phyloP scores from a whole-genome alignment of 371 early-diverging fungal genomes.

The Quaeritorhiza haematococci region DNA sequence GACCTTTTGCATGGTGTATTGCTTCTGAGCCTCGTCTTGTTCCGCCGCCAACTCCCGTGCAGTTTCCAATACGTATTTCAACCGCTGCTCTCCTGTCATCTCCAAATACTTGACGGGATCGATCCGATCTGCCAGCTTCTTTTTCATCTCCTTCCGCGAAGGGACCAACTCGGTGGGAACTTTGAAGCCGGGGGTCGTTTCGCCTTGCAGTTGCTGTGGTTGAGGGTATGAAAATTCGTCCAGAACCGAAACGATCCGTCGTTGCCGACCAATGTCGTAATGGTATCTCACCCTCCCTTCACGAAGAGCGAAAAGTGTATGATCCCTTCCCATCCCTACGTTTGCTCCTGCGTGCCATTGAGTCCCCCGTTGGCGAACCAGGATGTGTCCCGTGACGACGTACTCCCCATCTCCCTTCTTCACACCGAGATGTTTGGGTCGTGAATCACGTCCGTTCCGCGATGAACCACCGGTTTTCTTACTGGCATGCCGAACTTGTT shows the following conservation, averaged over 20 bases:
- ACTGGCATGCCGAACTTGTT: slow-evolving; percentile 83
- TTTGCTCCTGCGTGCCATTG: slow-evolving; percentile 82
- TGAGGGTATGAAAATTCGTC: slow-evolving; percentile 16
- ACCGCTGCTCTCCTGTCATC: slow-evolving; percentile 21
- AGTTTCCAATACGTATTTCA: slow-evolving; percentile 29
- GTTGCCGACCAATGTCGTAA: slow-evolving; percentile 62
- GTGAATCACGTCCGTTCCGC: slow-evolving; percentile 88
- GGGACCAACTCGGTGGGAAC: background rate
- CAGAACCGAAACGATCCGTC: slow-evolving; percentile 73
- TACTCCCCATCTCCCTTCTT: slow-evolving; percentile 78
- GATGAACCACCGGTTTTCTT: slow-evolving; percentile 91
- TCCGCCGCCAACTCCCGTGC: slow-evolving; percentile 23
- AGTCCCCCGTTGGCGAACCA: slow-evolving; percentile 90
- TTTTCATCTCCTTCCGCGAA: slow-evolving; percentile 25
- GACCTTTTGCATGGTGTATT: slow-evolving; percentile 11
- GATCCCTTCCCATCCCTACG: slow-evolving; percentile 88
- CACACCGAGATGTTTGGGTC: slow-evolving; percentile 89
- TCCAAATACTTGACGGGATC: slow-evolving; percentile 31
- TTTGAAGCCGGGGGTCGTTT: background rate
- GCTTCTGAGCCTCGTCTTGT: slow-evolving; percentile 14
- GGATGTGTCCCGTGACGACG: slow-evolving; percentile 75
- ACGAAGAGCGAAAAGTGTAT: slow-evolving; percentile 79
- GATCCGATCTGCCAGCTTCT: slow-evolving; percentile 27
- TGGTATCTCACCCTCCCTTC: slow-evolving; percentile 86
- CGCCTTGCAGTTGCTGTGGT: background rate